Evolutionary conservation across 75 land plant genomes (phyloP), one percentile per base, ranked within the genome.

Genomic region (Pseudotsuga menziesii): DNA sequence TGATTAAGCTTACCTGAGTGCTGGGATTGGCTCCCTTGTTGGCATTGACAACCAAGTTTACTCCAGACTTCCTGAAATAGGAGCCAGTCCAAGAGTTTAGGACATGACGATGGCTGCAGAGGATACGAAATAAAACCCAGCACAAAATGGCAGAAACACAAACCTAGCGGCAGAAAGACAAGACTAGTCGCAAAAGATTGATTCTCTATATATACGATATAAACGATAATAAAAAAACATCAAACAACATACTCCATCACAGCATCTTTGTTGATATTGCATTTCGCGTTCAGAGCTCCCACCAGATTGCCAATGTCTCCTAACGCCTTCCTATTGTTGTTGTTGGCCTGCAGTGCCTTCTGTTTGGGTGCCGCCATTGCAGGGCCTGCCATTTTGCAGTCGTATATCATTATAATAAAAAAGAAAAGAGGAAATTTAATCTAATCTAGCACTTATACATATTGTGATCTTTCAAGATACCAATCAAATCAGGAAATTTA

Each of bases 231-330:
- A 20, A 67, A 67, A 12, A 39, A 36, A n/a, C 17, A 67, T 20
- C 19, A 17, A 67, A 67, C 48, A 36, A n/a, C 41, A 35, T 67
- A 67, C 72, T 39, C 72, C 20, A 22, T n/a, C 22, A 9, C 80
- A 9, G 73, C 82, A 58, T 81, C 82, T 64, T 82, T 82, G 79
- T 64, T 80, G 70, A 82, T 82, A 73, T 80, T 71, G 71, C 82
- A 82, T 59, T 44, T 82, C 4, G 81, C 75, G 15, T 82, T 54
- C 81, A 80, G 60, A 57, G 84, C 79, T 25, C 75, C 75, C 52
- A 84, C 85, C 39, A 84, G 80, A 82, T 95, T 95, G 2, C 96
- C 96, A 32, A 95, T 95, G 70, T 95, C 98, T 15, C 90, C 90
- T n/a, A 95, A 82, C 0, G 94, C 92, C 69, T 81, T 73, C 57